Evolutionary conservation across 2,329 filamentous ascomycete genomes (phyloP).

Genomic region (Huntiella omanensis): DNA sequence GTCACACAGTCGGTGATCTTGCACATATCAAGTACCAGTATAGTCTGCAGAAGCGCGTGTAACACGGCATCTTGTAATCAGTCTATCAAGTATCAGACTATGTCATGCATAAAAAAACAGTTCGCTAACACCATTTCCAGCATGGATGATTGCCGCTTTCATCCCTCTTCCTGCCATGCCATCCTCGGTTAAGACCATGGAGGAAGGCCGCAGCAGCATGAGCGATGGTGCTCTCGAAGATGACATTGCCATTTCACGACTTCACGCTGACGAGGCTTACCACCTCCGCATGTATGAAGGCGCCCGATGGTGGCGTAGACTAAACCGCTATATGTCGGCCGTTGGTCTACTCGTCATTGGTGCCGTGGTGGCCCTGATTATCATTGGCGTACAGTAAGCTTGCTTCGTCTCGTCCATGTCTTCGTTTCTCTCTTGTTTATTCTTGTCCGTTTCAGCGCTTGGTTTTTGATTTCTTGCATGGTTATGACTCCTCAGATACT

Average conservation of each 20-base stretch:
- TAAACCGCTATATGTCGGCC: slow-evolving; percentile 40
- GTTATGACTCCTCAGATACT: background rate
- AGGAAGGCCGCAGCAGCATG: slow-evolving; percentile 20
- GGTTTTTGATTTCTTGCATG: slow-evolving; percentile 11
- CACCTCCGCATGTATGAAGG: slow-evolving; percentile 20
- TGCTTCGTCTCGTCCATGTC: background rate
- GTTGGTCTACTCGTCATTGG: slow-evolving; percentile 35
- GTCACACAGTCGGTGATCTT: slow-evolving; percentile 5
- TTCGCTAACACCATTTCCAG: slow-evolving; percentile 21
- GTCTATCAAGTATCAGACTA: slow-evolving; percentile 11
- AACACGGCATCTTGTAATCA: slow-evolving; percentile 8
- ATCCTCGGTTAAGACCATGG: slow-evolving; percentile 28
- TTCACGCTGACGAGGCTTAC: slow-evolving; percentile 5
- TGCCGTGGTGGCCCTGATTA: slow-evolving; percentile 30
- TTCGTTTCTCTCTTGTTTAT: slow-evolving; percentile 1
- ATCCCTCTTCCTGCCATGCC: slow-evolving; percentile 49
- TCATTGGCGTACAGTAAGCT: slow-evolving; percentile 26
- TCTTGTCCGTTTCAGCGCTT: slow-evolving; percentile 5
- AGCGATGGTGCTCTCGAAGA: slow-evolving; percentile 2
- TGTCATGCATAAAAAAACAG: background rate
- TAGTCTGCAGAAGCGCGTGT: slow-evolving; percentile 9
- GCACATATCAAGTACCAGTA: slow-evolving; percentile 7
- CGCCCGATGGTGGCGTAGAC: slow-evolving; percentile 39
- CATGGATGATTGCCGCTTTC: slow-evolving; percentile 64
- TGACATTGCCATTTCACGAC: slow-evolving; percentile 2